A percentile compares a stretch with the other conserved stretches of the same genome.
phyloP scores from a whole-genome alignment of 1,139 yeast genomes.

The Nakaseomyces sp. region DNA sequence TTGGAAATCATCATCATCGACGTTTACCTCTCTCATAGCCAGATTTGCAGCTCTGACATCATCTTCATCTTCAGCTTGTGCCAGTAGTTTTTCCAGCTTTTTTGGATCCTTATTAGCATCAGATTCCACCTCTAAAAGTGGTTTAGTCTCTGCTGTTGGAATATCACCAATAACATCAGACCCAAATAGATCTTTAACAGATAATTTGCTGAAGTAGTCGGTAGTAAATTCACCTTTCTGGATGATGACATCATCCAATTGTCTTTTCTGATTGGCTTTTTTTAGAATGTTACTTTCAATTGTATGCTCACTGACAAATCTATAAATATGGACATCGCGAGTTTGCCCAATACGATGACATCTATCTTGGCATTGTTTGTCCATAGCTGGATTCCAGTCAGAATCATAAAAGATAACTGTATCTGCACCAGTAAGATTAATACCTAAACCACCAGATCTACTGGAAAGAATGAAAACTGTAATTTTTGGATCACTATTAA shows the following conservation, averaged over 20 bases:
- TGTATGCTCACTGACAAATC: slow-evolving; percentile 93
- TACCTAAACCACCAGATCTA: slow-evolving; percentile 96
- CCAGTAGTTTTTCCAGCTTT: slow-evolving; percentile 59
- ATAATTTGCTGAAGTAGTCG: slow-evolving; percentile 82
- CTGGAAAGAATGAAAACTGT: slow-evolving; percentile 91
- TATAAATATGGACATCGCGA: slow-evolving; percentile 91
- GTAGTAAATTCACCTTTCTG: slow-evolving; percentile 99
- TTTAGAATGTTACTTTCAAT: slow-evolving; percentile 90
- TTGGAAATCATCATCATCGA: slow-evolving; percentile 77
- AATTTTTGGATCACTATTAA: slow-evolving; percentile 75
- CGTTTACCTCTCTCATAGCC: slow-evolving; percentile 79
- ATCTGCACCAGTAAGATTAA: slow-evolving; percentile 95
- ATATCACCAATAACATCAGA: slow-evolving; percentile 41
- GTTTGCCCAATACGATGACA: slow-evolving; percentile 99
- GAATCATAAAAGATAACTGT: slow-evolving; percentile 98
- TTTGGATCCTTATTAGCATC: slow-evolving; percentile 27
- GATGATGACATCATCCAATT: slow-evolving; percentile 89
- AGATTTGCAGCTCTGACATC: slow-evolving; percentile 87
- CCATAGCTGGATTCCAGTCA: slow-evolving; percentile 99
- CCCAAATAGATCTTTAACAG: slow-evolving; percentile 81
- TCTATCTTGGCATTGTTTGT: slow-evolving; percentile 97
- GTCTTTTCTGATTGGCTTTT: slow-evolving; percentile 93
- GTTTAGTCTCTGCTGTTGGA: slow-evolving; percentile 29
- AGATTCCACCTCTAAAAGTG: slow-evolving; percentile 30
- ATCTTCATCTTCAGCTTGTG: slow-evolving; percentile 94